Evolutionary conservation across 1,284 basidiomycete genomes (phyloP), one percentile per base, ranked within the genome.

Genomic region (Hemileia vastatrix): DNA sequence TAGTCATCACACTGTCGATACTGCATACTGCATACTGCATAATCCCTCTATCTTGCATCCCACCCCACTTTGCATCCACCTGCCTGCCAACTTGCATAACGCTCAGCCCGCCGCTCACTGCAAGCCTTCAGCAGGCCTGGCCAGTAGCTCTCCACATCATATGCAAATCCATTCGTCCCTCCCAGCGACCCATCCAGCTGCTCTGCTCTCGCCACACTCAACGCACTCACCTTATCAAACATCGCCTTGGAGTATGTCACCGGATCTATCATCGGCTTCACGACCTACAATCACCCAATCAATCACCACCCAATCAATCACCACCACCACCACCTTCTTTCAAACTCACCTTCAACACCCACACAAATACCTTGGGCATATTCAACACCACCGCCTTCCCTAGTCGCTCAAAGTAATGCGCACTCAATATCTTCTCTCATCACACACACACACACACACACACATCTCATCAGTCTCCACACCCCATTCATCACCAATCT

Each of bases 311-410:
- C 3, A 18, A 13, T 5, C 32, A 11, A 8, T 43, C 2, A 6
- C 36, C 19, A 13, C 32, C 52, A 32, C 8, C 27, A 36, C 18
- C 6, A n/a, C 6, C 9, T 8, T 33, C 27, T 9, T 15, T n/a
- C 24, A n/a, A 1, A 52, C 59, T 32, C 31, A 63, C 60, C 40
- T 55, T 63, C 27, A 63, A 33, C 5, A 63, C 36, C 60, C 60
- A 63, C 3, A 63, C 60, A 45, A 63, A 63, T 8, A 63, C n/a
- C 45, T 43, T 63, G 44, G 60, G 60, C 54, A 63, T 56, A 21
- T 63, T 63, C 32, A 56, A n/a, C 1, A 63, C 60, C 33, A 63
- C 23, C 1, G 60, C 60, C 44, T 63, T 53, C 5, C 60, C 60
- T 31, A 63, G 51, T 33, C 60, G 23, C 51, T 63, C 60, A 18